Evolutionary conservation across 2,329 filamentous ascomycete species (phyloP), one percentile per base, ranked within the genome.

Genomic region (Dactylellina leptospora): DNA sequence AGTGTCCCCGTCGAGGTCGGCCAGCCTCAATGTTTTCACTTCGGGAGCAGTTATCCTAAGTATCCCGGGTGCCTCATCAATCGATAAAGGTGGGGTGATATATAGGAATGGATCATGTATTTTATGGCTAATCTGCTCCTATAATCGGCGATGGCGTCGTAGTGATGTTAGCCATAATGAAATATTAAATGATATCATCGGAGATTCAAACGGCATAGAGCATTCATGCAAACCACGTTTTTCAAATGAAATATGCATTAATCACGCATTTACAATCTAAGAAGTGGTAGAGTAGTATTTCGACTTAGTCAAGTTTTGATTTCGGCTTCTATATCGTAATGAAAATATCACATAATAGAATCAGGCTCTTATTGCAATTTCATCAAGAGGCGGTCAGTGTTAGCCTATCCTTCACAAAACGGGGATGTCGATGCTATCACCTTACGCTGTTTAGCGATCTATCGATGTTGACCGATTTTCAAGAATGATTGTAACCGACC

Each of bases 141-240:
- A 10, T 16, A 48, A 20, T 48, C 25, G 47, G 25, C 11, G 47
- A 51, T n/a, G 47, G 47, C 25, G 25, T 51, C 33, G 2, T 51
- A 51, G 23, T 28, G 30, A 50, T 56, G 13, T 27, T 28, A 30
- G 23, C 18, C 20, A 16, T 11, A 40, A n/a, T n/a, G 36, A 16
- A 40, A 11, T 42, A 16, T 23, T 13, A 20, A 22, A 66, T 66
- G 61, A 66, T 66, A 58, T 51, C 51, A 58, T 66, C 10, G 28
- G 27, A 6, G 30, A n/a, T 33, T 44, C 30, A 20, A 48, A 25
- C 33, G 56, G 40, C 60, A 36, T 16, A 40, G 40, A 42, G 9
- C 36, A 20, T 51, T 10, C 18, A 55, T 25, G 44, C 30, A 27
- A 36, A 42, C 44, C 61, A 66, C 51, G 51, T 58, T 66, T 64